Percentiles rank a stretch among this genome's conserved stretches.
These are phyloP conservation scores for Rubia balearica DNA, from an alignment of 305 asterid species.

Conservation along the genomic window DNA sequence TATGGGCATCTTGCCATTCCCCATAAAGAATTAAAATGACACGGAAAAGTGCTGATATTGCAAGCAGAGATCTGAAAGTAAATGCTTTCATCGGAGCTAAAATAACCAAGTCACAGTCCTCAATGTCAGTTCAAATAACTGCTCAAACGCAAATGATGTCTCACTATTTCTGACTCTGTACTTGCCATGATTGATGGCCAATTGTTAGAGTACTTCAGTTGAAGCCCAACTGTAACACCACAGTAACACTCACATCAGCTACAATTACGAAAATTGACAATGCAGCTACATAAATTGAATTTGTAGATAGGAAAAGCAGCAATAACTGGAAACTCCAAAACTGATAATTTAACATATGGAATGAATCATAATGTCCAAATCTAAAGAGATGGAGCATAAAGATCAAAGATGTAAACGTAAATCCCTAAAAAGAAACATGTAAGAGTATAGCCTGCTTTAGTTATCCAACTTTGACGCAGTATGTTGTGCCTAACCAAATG, in stretches of 20 bases:
- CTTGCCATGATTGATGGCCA: neutral
- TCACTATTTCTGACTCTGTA: neutral
- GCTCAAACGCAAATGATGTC: neutral
- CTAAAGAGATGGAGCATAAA: neutral
- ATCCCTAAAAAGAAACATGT: neutral
- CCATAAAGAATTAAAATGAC: constrained; percentile 60
- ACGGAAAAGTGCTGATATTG: constrained; percentile 64
- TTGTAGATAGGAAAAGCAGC: neutral
- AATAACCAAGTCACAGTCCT: constrained; percentile 13
- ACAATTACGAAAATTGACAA: neutral
- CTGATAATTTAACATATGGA: neutral
- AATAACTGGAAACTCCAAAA: neutral
- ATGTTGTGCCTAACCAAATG: neutral
- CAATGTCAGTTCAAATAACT: neutral
- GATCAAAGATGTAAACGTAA: neutral
- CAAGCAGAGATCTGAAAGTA: constrained; percentile 41
- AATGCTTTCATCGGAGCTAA: constrained; percentile 35
- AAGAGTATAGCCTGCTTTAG: neutral
- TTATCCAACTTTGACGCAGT: neutral
- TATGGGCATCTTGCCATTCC: constrained; percentile 83
- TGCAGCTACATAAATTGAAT: neutral
- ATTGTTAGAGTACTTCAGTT: neutral
- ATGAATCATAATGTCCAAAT: neutral
- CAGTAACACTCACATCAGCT: constrained; percentile 4
- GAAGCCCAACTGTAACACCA: neutral